These are phyloP conservation scores for Alliaria petiolata DNA, from an alignment of 345 rosid genomes.

Conservation along the genomic window DNA sequence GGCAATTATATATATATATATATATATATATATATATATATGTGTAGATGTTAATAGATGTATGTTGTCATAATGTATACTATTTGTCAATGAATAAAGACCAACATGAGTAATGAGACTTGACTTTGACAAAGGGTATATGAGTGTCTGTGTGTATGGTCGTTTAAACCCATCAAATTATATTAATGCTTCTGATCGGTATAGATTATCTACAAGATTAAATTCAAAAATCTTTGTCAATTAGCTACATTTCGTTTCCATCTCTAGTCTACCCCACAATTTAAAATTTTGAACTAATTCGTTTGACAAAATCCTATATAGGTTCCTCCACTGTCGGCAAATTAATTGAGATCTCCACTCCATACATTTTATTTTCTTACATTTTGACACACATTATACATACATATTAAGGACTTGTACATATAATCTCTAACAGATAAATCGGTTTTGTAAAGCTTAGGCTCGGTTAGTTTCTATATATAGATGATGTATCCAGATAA, in stretches of 20 bases:
- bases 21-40: no score
- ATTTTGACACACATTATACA: not conserved
- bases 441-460: no score
- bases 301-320: constrained; percentile 12
- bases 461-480: no score
- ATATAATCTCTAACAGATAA: not conserved
- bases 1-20: not conserved
- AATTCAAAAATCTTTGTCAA: constrained; percentile 6
- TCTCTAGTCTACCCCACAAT: constrained; percentile 18
- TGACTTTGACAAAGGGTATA: constrained; percentile 9
- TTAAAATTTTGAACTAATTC: not conserved
- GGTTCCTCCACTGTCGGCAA: constrained; percentile 21
- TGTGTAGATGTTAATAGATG: no score
- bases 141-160: not conserved
- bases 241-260: constrained; percentile 6
- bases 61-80: not conserved
- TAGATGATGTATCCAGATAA: no score
- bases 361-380: not conserved
- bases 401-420: not conserved
- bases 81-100: constrained; percentile 10
- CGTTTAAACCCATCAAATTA: not conserved
- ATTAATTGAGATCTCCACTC: not conserved
- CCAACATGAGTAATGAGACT: constrained; percentile 18
- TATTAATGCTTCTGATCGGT: not conserved
- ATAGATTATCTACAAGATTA: not conserved